Evolutionary conservation across 1,284 basidiomycete genomes (phyloP).

Genomic region (Coniferiporia weirii): DNA sequence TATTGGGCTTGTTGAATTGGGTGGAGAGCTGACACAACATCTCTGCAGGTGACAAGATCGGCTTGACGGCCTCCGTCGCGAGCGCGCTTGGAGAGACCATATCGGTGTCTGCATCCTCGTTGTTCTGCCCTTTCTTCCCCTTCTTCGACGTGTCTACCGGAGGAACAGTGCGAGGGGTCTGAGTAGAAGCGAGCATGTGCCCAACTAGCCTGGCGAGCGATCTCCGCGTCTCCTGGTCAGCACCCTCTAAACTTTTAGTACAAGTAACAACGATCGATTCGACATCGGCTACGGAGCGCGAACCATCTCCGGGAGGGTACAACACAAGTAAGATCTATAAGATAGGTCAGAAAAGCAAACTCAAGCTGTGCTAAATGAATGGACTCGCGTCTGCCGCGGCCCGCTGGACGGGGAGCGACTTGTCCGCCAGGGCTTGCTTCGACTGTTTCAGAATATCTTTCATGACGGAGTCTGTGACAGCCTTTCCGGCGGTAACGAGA

Average conservation of each 20-base stretch:
- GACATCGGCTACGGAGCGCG: constrained; percentile 58
- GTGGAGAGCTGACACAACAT: constrained; percentile 79
- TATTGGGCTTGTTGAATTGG: constrained; percentile 73
- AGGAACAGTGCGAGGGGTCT: constrained; percentile 59
- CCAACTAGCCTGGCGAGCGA: constrained; percentile 78
- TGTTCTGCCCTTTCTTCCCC: constrained; percentile 53
- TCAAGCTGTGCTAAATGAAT: not conserved
- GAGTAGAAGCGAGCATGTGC: constrained; percentile 81
- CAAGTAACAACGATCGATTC: constrained; percentile 69
- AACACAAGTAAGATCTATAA: constrained; percentile 59
- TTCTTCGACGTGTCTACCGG: constrained; percentile 52
- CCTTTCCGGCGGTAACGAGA: constrained; percentile 72
- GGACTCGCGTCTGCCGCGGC: constrained; percentile 68
- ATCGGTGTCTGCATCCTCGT: constrained; percentile 55
- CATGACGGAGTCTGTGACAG: constrained; percentile 71
- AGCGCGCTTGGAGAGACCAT: constrained; percentile 44
- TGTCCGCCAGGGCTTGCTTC: constrained; percentile 73
- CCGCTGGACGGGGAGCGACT: constrained; percentile 82
- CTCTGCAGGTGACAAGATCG: constrained; percentile 70
- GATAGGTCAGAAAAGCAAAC: constrained; percentile 14
- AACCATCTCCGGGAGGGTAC: constrained; percentile 53
- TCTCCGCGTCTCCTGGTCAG: constrained; percentile 82
- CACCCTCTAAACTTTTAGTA: constrained; percentile 72
- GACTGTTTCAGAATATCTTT: constrained; percentile 88
- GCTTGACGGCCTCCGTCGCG: constrained; percentile 57